Percentiles rank a stretch among this genome's conserved stretches.
Conservation (phyloP, 805 yeast species). For the Spathaspora gorwiae region DNA sequence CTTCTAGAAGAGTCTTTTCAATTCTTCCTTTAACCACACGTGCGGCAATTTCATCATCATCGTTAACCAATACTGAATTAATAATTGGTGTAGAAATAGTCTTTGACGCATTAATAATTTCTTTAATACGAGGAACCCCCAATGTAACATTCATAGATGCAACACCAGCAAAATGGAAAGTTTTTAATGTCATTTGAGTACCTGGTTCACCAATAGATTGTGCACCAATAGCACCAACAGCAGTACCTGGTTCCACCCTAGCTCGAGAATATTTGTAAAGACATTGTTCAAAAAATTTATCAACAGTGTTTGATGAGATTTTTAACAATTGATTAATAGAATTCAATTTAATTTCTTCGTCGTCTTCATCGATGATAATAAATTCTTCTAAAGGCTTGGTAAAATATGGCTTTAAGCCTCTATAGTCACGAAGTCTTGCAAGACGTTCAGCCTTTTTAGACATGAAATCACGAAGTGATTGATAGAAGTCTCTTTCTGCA, state of each 20-base stretch:
- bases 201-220: slow-evolving; percentile 99
- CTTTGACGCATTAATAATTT: slow-evolving; percentile 95
- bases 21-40: slow-evolving; percentile 97
- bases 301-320: slow-evolving; percentile 57
- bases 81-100: slow-evolving; percentile 94
- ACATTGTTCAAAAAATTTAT: slow-evolving; percentile 68
- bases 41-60: slow-evolving; percentile 94
- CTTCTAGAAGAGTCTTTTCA: slow-evolving; percentile 84
- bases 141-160: slow-evolving; percentile 98
- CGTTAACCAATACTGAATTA: slow-evolving; percentile 88
- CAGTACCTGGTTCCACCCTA: slow-evolving; percentile 97
- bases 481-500: slow-evolving; percentile 81
- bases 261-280: slow-evolving; percentile 81
- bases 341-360: slow-evolving; percentile 29
- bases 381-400: slow-evolving; percentile 40
- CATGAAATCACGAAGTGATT: slow-evolving; percentile 66
- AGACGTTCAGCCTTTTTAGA: slow-evolving; percentile 51
- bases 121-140: slow-evolving; percentile 99
- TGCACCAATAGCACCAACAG: slow-evolving; percentile 99
- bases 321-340: slow-evolving; percentile 63
- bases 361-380: slow-evolving; percentile 30
- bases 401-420: slow-evolving; percentile 45
- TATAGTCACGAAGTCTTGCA: slow-evolving; percentile 51
- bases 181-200: slow-evolving; percentile 91
- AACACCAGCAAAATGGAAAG: slow-evolving; percentile 99